phyloP scores from a whole-genome alignment of 805 yeast genomes.

The Ogataea degrootiae region DNA sequence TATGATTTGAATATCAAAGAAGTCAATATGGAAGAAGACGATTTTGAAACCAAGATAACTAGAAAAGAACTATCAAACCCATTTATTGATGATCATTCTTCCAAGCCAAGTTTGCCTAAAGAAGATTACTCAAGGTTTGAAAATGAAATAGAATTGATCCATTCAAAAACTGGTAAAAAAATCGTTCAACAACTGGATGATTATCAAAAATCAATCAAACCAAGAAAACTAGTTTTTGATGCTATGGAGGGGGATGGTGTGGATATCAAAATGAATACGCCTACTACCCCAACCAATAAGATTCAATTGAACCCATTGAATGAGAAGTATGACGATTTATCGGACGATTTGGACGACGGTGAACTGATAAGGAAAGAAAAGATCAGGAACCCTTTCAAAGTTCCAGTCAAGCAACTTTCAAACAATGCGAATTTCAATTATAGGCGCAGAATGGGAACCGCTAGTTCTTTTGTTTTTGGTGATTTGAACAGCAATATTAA shows the following conservation, averaged over 20 bases:
- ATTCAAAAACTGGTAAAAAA: slow-evolving; percentile 39
- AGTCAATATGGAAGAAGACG: slow-evolving; percentile 14
- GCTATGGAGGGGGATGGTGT: neutral
- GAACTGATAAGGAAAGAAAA: slow-evolving; percentile 19
- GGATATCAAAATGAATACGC: neutral
- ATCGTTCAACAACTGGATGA: slow-evolving; percentile 27
- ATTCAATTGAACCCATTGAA: slow-evolving; percentile 8
- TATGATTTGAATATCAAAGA: slow-evolving; percentile 22
- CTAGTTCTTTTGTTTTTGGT: neutral
- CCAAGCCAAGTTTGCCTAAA: neutral
- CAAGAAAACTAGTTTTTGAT: slow-evolving; percentile 32
- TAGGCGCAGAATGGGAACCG: too few relatives aligned
- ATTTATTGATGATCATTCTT: slow-evolving; percentile 15
- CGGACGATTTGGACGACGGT: slow-evolving; percentile 5
- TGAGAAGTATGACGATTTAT: neutral
- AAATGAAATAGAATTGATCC: slow-evolving; percentile 35
- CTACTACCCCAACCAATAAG: slow-evolving; percentile 15
- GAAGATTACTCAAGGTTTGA: slow-evolving; percentile 24
- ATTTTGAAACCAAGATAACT: neutral
- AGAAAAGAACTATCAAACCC: slow-evolving; percentile 25
- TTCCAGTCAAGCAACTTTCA: neutral
- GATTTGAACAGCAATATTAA: neutral
- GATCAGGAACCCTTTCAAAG: slow-evolving; percentile 21
- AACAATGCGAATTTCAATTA: too few relatives aligned
- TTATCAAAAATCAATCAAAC: slow-evolving; percentile 32